phyloP scores from a whole-genome alignment of 2,329 filamentous ascomycete genomes.

The Phaeoacremonium minimum region DNA sequence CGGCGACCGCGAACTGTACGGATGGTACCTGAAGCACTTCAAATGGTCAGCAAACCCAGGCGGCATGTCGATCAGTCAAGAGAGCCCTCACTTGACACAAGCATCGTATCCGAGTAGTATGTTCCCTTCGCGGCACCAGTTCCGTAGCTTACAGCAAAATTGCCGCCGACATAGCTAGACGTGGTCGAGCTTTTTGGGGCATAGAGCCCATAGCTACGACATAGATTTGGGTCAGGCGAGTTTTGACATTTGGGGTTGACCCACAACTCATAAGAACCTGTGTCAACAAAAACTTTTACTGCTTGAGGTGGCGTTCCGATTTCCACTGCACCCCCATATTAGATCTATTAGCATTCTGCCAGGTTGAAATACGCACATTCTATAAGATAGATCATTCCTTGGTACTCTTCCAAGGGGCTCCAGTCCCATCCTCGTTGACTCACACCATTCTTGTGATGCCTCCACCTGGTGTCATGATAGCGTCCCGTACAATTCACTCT shows the following conservation, averaged over 20 bases:
- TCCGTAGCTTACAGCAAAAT: conserved; percentile 23
- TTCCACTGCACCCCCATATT: conserved; percentile 17
- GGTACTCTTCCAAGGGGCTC: conserved; percentile 14
- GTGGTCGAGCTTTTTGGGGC: conserved; percentile 24
- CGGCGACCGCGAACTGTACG: conserved; percentile 28
- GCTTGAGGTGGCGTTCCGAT: conserved; percentile 29
- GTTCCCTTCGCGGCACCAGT: conserved; percentile 25
- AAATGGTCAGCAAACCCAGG: background rate
- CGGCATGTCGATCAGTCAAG: background rate
- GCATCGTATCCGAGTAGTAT: conserved; percentile 26
- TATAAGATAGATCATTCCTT: conserved; percentile 27
- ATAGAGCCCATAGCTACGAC: conserved; percentile 25
- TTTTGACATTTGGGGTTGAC: conserved; percentile 28
- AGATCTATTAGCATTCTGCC: conserved; percentile 3
- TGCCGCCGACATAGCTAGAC: conserved; percentile 16
- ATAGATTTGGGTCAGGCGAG: conserved; percentile 22
- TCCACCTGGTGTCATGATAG: background rate
- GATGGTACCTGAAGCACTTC: conserved; percentile 22
- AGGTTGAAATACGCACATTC: conserved; percentile 17
- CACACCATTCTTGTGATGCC: background rate
- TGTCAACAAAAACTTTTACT: conserved; percentile 30
- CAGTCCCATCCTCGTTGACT: conserved; percentile 13
- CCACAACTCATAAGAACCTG: conserved; percentile 31
- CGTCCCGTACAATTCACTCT: background rate
- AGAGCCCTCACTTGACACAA: conserved; percentile 19